Conservation (phyloP, 1,139 yeast genomes). For the Yamadazyma kanchanaburiensis region DNA sequence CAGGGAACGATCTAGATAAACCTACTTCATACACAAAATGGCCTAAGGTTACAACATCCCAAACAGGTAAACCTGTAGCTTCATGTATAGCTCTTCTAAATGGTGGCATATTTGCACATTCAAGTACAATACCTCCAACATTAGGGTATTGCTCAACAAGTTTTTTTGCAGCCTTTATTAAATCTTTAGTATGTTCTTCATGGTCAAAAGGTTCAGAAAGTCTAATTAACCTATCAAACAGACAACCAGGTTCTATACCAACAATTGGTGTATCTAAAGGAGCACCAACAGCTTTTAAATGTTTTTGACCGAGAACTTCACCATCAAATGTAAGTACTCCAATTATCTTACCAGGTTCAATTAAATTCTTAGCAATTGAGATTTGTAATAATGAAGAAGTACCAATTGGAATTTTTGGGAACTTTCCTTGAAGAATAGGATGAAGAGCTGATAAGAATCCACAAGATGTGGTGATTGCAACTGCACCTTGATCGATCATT, state of each 20-base stretch:
- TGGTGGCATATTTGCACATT: conserved; percentile 27
- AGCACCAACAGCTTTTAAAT: conserved; percentile 24
- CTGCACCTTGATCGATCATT: conserved; percentile 16
- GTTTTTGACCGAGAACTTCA: conserved; percentile 16
- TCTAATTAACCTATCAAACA: conserved; percentile 15
- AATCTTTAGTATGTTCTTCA: conserved; percentile 10
- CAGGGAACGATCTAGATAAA: conserved; percentile 6
- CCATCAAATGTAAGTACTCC: conserved; percentile 27
- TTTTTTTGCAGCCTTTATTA: conserved; percentile 11
- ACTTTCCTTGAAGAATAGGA: conserved; percentile 13
- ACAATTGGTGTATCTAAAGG: conserved; percentile 15
- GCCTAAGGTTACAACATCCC: conserved; percentile 19
- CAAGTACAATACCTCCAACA: conserved; percentile 22
- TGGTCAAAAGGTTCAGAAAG: conserved; percentile 20
- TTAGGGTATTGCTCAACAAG: conserved; percentile 12
- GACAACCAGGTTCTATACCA: conserved; percentile 16
- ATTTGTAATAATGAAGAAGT: conserved; percentile 25
- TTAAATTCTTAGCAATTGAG: conserved; percentile 18
- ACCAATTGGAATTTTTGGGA: conserved; percentile 22
- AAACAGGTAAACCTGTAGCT: conserved; percentile 16
- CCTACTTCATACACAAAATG: conserved; percentile 11
- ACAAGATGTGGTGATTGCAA: conserved; percentile 19
- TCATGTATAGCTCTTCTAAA: conserved; percentile 16
- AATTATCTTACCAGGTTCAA: conserved; percentile 16
- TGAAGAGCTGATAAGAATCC: conserved; percentile 26